These are phyloP conservation scores for Penicillium paxilli DNA, from an alignment of 495 filamentous ascomycete genomes.

Conservation along the genomic window DNA sequence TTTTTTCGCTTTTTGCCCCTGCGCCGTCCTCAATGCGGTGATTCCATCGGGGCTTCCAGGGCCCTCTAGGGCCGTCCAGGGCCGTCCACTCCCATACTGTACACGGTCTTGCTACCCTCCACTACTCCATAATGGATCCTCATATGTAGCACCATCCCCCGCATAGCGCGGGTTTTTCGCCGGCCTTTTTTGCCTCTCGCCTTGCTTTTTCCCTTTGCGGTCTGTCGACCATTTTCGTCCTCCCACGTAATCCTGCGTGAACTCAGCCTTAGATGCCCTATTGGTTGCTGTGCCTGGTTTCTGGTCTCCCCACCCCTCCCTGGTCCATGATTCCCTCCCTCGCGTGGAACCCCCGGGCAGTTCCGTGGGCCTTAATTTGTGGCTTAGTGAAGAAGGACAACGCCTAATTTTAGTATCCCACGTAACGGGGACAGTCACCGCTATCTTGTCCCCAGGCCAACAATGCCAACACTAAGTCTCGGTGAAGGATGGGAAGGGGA, in stretches of 20 bases:
- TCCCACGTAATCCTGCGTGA: neutral
- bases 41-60: neutral
- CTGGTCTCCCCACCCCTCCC: neutral
- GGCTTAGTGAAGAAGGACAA: neutral
- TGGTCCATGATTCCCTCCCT: neutral
- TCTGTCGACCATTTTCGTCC: neutral
- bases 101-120: too few relatives aligned
- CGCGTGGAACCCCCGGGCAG: constrained; percentile 3
- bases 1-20: neutral
- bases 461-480: neutral
- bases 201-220: neutral
- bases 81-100: neutral
- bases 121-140: too few relatives aligned
- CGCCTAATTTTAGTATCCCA: constrained; percentile 7
- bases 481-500: too few relatives aligned
- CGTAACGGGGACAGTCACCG: neutral
- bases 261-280: neutral
- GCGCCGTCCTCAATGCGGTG: neutral
- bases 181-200: neutral
- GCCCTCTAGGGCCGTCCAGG: neutral
- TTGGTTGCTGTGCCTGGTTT: neutral
- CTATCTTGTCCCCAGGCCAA: neutral
- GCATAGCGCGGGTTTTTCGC: neutral
- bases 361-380: constrained; percentile 17
- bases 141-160: too few relatives aligned